Conservation (phyloP, 2,329 filamentous ascomycete genomes). For the Fusarium odoratissimum region DNA sequence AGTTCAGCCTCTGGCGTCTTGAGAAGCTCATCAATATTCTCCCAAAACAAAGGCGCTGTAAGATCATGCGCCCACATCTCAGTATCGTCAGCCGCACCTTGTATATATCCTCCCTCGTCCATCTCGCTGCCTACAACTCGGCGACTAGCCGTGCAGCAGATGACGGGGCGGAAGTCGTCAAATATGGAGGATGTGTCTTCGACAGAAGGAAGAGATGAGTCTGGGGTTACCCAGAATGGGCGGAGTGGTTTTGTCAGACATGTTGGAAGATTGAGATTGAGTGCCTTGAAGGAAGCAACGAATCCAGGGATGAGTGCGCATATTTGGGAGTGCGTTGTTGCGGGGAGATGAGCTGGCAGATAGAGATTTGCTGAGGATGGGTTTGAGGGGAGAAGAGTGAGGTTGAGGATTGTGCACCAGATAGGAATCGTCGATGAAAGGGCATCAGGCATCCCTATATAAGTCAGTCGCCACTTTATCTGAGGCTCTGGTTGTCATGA, state of each 20-base stretch:
- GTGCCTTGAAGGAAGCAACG: conserved; percentile 60
- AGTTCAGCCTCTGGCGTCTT: conserved; percentile 73
- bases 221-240: conserved; percentile 83
- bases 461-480: background rate
- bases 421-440: conserved; percentile 93
- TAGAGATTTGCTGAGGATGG: conserved; percentile 65
- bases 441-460: conserved; percentile 86
- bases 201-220: conserved; percentile 61
- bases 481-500: background rate
- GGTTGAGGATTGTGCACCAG: conserved; percentile 91
- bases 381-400: conserved; percentile 74
- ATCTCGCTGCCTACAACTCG: conserved; percentile 74
- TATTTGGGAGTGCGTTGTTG: conserved; percentile 82
- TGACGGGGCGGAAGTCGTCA: conserved; percentile 73
- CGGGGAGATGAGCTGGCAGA: conserved; percentile 78
- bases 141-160: conserved; percentile 88
- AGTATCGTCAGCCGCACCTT: conserved; percentile 93
- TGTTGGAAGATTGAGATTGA: conserved; percentile 68
- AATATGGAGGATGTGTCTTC: conserved; percentile 54
- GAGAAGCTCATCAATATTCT: conserved; percentile 70
- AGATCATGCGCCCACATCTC: conserved; percentile 92
- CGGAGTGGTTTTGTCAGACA: conserved; percentile 77
- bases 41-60: conserved; percentile 85
- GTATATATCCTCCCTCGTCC: conserved; percentile 79
- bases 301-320: conserved; percentile 68